A percentile compares a stretch with the other conserved stretches of the same genome.
phyloP scores from a whole-genome alignment of 805 yeast genomes.

The Kazachstania africana region DNA sequence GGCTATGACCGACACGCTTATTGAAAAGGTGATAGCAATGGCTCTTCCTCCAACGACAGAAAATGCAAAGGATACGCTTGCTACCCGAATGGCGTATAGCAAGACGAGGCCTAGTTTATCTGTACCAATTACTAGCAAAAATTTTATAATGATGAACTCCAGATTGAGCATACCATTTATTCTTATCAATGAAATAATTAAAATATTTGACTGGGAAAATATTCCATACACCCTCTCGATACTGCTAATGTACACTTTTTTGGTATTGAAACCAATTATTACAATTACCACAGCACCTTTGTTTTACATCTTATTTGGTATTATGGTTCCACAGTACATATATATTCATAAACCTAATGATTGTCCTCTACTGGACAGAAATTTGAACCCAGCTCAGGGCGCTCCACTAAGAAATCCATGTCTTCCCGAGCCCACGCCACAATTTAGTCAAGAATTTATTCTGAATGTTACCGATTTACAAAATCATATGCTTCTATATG shows the following conservation, averaged over 20 bases:
- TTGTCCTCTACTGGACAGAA: constrained; percentile 21
- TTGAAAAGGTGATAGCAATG: constrained; percentile 61
- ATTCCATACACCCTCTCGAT: constrained; percentile 52
- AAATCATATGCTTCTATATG: constrained; percentile 62
- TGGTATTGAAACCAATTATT: constrained; percentile 49
- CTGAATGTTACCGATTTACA: constrained; percentile 76
- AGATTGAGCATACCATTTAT: constrained; percentile 53
- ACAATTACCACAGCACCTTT: constrained; percentile 43
- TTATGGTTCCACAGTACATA: constrained; percentile 58
- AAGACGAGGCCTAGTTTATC: constrained; percentile 57
- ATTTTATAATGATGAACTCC: constrained; percentile 50
- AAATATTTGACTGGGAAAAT: constrained; percentile 51
- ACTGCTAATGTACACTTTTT: constrained; percentile 36
- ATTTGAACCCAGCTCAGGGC: constrained; percentile 39
- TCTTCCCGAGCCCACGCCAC: constrained; percentile 62
- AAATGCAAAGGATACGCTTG: constrained; percentile 32
- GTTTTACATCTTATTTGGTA: constrained; percentile 37
- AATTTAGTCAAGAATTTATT: constrained; percentile 65
- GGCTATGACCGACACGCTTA: constrained; percentile 50
- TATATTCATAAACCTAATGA: constrained; percentile 53
- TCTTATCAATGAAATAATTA: constrained; percentile 43
- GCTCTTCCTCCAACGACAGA: constrained; percentile 56
- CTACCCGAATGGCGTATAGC: constrained; percentile 48
- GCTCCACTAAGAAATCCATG: constrained; percentile 38
- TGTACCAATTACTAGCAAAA: constrained; percentile 56